A percentile compares a stretch with the other conserved stretches of the same genome.
Conservation (phyloP, 2,329 filamentous ascomycete genomes). For the Cytospora schulzeri region DNA sequence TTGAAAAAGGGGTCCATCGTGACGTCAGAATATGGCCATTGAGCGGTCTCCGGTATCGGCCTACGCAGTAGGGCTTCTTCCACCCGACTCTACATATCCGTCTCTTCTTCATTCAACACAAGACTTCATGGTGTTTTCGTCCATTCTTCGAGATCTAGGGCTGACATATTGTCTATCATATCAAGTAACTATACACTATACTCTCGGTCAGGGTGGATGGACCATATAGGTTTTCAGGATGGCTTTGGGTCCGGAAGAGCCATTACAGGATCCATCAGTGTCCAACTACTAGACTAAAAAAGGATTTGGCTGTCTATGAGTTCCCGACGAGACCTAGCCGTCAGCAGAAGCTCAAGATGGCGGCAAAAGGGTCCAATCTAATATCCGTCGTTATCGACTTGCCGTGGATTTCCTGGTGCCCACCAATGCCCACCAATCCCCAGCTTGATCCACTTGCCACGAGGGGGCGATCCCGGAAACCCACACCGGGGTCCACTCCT, state of each 20-base stretch:
- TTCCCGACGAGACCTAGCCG: neutral
- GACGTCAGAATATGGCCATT: conserved; percentile 20
- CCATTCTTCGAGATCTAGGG: neutral
- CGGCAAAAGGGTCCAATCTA: neutral
- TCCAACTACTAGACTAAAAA: no score
- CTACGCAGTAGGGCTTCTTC: neutral
- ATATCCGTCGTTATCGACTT: neutral
- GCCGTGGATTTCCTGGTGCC: neutral
- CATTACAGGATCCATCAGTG: no score
- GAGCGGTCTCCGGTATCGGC: conserved; percentile 23
- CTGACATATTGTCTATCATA: neutral
- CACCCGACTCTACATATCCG: no score
- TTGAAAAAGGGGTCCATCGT: conserved; percentile 8
- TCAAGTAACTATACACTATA: neutral
- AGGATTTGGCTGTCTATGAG: no score
- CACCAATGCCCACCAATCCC: conserved; percentile 1
- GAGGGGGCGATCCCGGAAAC: conserved; percentile 21
- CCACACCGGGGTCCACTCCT: conserved; percentile 6
- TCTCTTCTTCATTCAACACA: neutral
- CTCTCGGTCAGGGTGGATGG: no score
- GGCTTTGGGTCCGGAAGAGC: no score
- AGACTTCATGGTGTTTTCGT: neutral
- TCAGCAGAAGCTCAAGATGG: neutral
- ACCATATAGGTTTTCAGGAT: no score
- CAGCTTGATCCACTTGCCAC: conserved; percentile 23